Evolutionary conservation across 73 alveolate genomes (phyloP), one percentile per base, ranked within the genome.

Genomic region (Paraurostyla sp.): DNA sequence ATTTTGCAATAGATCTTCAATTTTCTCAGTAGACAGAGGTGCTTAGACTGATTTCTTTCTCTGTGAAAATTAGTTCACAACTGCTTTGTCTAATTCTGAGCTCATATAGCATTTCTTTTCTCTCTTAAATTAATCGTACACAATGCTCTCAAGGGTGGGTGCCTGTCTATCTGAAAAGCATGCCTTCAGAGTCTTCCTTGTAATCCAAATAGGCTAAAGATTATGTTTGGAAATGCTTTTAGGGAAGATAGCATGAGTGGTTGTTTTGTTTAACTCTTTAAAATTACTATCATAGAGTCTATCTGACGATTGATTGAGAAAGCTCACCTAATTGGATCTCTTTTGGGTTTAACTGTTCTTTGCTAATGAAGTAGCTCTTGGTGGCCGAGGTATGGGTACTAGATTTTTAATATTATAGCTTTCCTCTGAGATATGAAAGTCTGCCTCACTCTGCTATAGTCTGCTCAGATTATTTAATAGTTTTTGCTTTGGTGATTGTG

Each of bases 81-180:
- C 65, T 45, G 71, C 86, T 18, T 25, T 25, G 71, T 73, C 86
- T 9, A 73, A 27, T 43, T 73, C 46, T 6, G 86, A 73, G 33
- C 86, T 73, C 71, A 73, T 43, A 73, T 73, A 73, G 86, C 86
- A 73, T 48, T 49, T 73, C 49, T 49, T 73, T 36, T 73, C 71
- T 25, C 38, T 73, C 46, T 73, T 73, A 3, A 48, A 13, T 29
- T 48, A 73, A 73, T 73, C 71, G 30, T 73, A 73, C 13, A 73
- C 71, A 43, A 49, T 48, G 0, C 51, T 25, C 30, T 73, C 71
- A 2, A 48, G 38, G 30, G 71, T 73, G 0, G 86, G 86, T 16
- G 86, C 43, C 32, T 23, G 6, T 46, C 86, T 73, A 73, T 73
- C 71, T 73, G 86, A 73, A 27, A 73, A 73, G 33, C 71, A 73